Base-by-base conservation (phyloP, 352 stramenopile genomes). In the Pythium aphanidermatum region DNA sequence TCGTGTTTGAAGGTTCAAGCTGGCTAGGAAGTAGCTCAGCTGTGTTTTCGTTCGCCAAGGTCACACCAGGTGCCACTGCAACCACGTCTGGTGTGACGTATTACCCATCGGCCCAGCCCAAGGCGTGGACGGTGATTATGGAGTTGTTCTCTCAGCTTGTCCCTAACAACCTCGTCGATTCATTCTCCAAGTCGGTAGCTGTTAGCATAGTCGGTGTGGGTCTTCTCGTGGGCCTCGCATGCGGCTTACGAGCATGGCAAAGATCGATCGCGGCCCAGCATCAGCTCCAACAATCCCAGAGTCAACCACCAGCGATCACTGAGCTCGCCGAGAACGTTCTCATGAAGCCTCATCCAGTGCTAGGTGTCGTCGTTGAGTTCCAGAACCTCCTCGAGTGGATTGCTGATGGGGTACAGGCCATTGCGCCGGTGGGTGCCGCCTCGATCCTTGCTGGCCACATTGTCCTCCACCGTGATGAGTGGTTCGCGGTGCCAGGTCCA, bases 311-410 rank as follows among this genome's bases (percentile, higher is more conserved):
- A 28, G 25, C 20, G 20, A 28, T 19, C 9, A 35, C 19, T 5
- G 43, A 46, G n/a, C 26, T 50, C 1, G 49, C 49, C 17, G 49
- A 51, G 27, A 45, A 38, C 9, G 48, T 65, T 10, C 52, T 57
- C 12, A 38, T 43, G 20, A 63, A 63, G 46, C 52, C 63, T 31
- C 58, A 78, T 37, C 70, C 76, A 19, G 42, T 83, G 14, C 37
- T 80, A 13, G 49, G 63, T 13, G 45, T 69, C 6, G 19, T 74
- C 13, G 61, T 80, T 21, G 71, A 83, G 25, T 39, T 83, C 13
- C 68, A 78, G 26, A 48, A 75, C 1, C 64, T 63, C 4, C 46
- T 83, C 27, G 71, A 83, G 47, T 79, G 68, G 60, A 25, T 83
- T 14, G 39, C 70, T 0, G 44, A 55, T 5, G 23, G n/a, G 9